Conservation (phyloP, 176 grass and related monocot species). For the Oryza glaberrima region DNA sequence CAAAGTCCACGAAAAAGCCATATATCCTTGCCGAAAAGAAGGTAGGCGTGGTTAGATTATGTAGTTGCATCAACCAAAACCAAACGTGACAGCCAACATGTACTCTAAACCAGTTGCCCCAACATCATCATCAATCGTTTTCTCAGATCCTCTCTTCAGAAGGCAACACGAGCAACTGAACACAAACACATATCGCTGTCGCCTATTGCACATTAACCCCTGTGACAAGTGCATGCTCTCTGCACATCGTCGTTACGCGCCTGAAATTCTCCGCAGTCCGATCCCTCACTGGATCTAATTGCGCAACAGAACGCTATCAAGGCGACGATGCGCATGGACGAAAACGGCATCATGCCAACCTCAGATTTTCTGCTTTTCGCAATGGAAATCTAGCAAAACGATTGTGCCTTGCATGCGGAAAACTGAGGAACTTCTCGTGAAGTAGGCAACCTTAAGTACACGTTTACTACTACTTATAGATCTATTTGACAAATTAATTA, state of each 20-base stretch:
- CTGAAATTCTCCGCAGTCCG: constrained; percentile 3
- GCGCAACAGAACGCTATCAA: constrained; percentile 28
- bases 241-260: constrained; percentile 45
- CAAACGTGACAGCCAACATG: background rate
- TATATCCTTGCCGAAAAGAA: background rate
- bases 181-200: constrained; percentile 18
- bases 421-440: constrained; percentile 9
- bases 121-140: background rate
- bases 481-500: constrained; percentile 35
- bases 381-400: background rate
- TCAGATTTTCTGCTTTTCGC: constrained; percentile 1
- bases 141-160: background rate
- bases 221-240: background rate
- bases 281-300: constrained; percentile 9
- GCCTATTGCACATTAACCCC: background rate
- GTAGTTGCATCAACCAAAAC: constrained; percentile 46
- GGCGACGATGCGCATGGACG: constrained; percentile 1
- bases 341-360: background rate
- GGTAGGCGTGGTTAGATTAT: constrained; percentile 32
- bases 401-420: background rate
- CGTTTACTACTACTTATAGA: constrained; percentile 30
- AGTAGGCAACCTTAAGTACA: background rate
- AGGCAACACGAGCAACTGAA: background rate
- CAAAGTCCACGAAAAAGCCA: background rate
- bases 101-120: constrained; percentile 4